Percentiles rank a stretch among this genome's conserved stretches.
Evolutionary conservation across 257 asterid species (phyloP).

Genomic region (Solanum ahanhuiri): DNA sequence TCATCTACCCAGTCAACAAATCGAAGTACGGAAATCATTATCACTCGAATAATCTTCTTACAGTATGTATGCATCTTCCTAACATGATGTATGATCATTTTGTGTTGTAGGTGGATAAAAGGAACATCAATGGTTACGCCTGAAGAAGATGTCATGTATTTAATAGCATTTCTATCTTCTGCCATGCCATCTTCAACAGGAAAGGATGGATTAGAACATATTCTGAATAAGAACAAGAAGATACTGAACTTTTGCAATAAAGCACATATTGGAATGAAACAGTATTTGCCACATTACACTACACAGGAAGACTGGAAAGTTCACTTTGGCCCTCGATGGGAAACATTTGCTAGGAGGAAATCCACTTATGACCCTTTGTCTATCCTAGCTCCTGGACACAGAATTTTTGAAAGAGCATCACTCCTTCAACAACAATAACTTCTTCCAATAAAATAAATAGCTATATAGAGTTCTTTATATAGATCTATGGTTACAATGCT

Average conservation of each 20-base stretch:
- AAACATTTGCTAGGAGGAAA: slow-evolving; percentile 53
- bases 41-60: neutral
- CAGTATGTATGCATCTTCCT: neutral
- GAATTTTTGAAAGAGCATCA: slow-evolving; percentile 47
- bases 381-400: slow-evolving; percentile 89
- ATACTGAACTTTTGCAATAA: slow-evolving; percentile 37
- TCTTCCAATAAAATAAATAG: neutral
- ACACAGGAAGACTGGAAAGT: slow-evolving; percentile 73
- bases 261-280: slow-evolving; percentile 58
- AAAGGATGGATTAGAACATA: slow-evolving; percentile 51
- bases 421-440: slow-evolving; percentile 23
- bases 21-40: slow-evolving; percentile 39
- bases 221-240: slow-evolving; percentile 45
- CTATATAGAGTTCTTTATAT: slow-evolving; percentile 2
- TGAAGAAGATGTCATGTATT: slow-evolving; percentile 65
- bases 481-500: neutral
- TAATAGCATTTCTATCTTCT: slow-evolving; percentile 63
- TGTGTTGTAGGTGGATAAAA: slow-evolving; percentile 54
- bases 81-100: neutral
- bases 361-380: slow-evolving; percentile 70
- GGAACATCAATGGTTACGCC: slow-evolving; percentile 79
- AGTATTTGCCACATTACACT: slow-evolving; percentile 69
- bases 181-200: slow-evolving; percentile 68
- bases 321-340: slow-evolving; percentile 81
- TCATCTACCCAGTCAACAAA: slow-evolving; percentile 81